These are phyloP conservation scores for Dovyalis caffra DNA, from an alignment of 345 rosid species.

Conservation along the genomic window DNA sequence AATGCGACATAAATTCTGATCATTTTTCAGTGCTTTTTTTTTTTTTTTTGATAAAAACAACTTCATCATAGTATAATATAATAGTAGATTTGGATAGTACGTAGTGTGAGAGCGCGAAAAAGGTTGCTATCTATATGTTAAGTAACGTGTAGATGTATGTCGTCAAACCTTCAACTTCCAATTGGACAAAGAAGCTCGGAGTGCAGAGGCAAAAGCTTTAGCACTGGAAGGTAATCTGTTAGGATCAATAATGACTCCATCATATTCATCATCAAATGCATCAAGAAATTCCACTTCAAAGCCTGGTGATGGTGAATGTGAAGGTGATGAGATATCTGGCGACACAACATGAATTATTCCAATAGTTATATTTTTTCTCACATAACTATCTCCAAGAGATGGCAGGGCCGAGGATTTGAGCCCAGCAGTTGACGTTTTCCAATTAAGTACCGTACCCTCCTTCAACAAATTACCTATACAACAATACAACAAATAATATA, in stretches of 20 bases:
- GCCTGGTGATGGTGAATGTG: conserved; percentile 13
- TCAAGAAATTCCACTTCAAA: conserved; percentile 33
- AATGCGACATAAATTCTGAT: background rate
- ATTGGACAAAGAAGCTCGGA: conserved; percentile 33
- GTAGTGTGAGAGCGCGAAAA: too few relatives aligned
- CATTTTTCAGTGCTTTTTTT: background rate
- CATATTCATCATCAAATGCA: conserved; percentile 48
- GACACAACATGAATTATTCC: conserved; percentile 26
- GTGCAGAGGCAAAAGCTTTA: conserved; percentile 42
- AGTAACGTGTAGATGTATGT: background rate
- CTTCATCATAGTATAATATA: too few relatives aligned
- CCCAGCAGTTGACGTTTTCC: background rate
- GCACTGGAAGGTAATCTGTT: conserved; percentile 32
- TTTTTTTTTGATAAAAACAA: too few relatives aligned
- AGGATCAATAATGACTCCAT: conserved; percentile 42
- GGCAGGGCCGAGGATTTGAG: background rate
- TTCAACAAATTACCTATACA: conserved; percentile 15
- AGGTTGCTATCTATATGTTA: background rate
- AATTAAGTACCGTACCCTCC: background rate
- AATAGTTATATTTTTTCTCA: background rate
- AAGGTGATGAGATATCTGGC: conserved; percentile 27
- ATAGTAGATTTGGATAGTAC: too few relatives aligned
- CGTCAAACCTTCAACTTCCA: conserved; percentile 43
- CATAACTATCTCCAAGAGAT: background rate
- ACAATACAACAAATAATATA: background rate